These are phyloP conservation scores for Podaxis rugospora DNA, from an alignment of 768 basidiomycete genomes.

Conservation along the genomic window DNA sequence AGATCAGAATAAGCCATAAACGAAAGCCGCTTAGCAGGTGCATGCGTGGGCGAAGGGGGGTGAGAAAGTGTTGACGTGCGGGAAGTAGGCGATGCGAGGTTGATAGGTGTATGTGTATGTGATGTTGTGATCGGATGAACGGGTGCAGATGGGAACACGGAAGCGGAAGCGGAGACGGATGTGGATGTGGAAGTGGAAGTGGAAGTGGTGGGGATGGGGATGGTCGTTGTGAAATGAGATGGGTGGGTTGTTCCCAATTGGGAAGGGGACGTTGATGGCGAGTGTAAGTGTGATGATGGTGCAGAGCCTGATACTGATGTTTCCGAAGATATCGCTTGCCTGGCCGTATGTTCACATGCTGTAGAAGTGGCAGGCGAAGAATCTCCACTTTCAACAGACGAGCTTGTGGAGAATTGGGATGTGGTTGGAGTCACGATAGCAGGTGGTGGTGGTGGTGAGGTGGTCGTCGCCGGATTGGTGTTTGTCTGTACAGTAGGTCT, in stretches of 20 bases:
- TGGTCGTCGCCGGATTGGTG: not conserved
- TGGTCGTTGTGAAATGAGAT: not conserved
- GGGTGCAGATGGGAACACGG: too few species aligned
- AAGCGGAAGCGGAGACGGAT: conserved; percentile 2
- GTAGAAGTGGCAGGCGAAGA: conserved; percentile 17
- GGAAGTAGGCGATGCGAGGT: not conserved
- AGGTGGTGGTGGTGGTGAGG: not conserved
- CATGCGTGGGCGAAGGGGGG: conserved; percentile 41
- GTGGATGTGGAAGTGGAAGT: not conserved
- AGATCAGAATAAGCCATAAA: conserved; percentile 90
- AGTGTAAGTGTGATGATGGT: conserved; percentile 5
- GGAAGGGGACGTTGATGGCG: not conserved
- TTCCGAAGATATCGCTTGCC: not conserved
- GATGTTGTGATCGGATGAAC: conserved; percentile 11
- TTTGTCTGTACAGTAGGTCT: not conserved
- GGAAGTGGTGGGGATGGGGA: not conserved
- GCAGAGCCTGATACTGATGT: conserved; percentile 2
- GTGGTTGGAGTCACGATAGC: conserved; percentile 43
- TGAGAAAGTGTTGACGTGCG: conserved; percentile 20
- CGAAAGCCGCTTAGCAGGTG: conserved; percentile 65
- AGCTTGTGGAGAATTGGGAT: conserved; percentile 37
- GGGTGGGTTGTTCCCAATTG: not conserved
- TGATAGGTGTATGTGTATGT: conserved; percentile 13
- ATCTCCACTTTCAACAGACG: not conserved
- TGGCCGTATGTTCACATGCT: conserved; percentile 5